Percentiles rank a stretch among this genome's conserved stretches.
These are phyloP conservation scores for Plasmodium knowlesi DNA, from an alignment of 169 alveolate species.

Conservation along the genomic window DNA sequence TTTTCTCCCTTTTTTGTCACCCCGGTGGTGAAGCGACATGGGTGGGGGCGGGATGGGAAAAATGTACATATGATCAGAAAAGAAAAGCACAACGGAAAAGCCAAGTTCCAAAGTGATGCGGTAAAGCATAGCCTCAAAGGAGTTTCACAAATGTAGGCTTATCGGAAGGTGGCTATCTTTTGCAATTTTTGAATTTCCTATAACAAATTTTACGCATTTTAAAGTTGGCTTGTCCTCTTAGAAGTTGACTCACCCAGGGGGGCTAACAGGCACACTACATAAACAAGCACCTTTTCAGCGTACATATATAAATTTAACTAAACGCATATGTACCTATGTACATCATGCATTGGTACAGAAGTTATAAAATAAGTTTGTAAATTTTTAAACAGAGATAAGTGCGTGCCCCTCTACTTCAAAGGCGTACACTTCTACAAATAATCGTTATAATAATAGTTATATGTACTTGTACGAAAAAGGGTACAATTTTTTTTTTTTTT, in stretches of 20 bases:
- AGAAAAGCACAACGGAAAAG: background rate
- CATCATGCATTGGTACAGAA: background rate
- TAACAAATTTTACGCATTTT: background rate
- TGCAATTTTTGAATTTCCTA: background rate
- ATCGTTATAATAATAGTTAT: background rate
- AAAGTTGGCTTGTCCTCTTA: background rate
- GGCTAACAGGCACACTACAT: background rate
- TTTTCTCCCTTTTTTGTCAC: background rate
- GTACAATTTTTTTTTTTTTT: background rate
- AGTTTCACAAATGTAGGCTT: background rate
- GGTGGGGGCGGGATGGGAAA: background rate
- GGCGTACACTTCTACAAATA: background rate
- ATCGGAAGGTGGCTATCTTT: background rate
- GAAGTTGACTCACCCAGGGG: background rate
- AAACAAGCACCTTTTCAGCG: background rate
- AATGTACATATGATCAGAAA: background rate
- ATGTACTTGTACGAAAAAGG: slow-evolving; percentile 2
- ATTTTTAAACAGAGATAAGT: background rate
- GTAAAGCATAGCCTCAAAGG: background rate
- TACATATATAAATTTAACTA: background rate
- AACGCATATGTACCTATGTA: background rate
- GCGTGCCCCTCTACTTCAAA: background rate
- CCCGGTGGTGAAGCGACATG: background rate
- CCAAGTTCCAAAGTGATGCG: background rate
- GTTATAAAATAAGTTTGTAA: background rate